Evolutionary conservation across 1,139 yeast species (phyloP), one percentile per base, ranked within the genome.

Genomic region (Yamadazyma dendronema): DNA sequence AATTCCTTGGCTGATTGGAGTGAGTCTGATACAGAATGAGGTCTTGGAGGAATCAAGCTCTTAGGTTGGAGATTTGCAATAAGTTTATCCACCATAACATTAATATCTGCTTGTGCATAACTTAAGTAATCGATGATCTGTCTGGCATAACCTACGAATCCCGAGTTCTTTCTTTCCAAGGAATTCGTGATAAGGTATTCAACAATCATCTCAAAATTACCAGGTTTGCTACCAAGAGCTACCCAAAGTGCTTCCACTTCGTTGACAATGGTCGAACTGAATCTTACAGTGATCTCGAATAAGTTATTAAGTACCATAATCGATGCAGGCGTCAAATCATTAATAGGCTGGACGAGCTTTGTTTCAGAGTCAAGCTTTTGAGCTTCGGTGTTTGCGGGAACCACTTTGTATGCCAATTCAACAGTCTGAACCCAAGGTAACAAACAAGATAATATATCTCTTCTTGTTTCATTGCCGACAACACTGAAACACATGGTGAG

Each of bases 161-260:
- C 62, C 0, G 94, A 78, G 48, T 83, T 87, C 44, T 86, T 78
- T 38, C 84, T 71, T 31, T 81, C 81, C 38, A 90, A 66, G 31
- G 96, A 83, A 31, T 81, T 79, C 23, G 70, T 72, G 35, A 88
- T 69, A 28, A 89, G 67, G 52, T 79, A 92, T 33, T 82, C 86
- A 50, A 87, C 61, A 14, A 89, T 84, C 7, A 78, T 79, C 39
- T 81, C 81, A 26, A 84, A 82, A 52, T 92, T 90, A 9, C 71
- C 73, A 9, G 80, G 72, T 27, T 77, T 75, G 37, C 79, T 79
- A 2, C 95, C 96, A 27, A 92, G 67, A 0, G 97, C 94, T 3
- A 86, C 88, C 99, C 99, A 94, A 27, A 92, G 61, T 0, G 95
- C 95, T 56, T 90, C 97, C 8, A 92, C 87, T 50, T 89, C 97